phyloP scores from a whole-genome alignment of 768 basidiomycete genomes.

The Tephrocybe sp. region DNA sequence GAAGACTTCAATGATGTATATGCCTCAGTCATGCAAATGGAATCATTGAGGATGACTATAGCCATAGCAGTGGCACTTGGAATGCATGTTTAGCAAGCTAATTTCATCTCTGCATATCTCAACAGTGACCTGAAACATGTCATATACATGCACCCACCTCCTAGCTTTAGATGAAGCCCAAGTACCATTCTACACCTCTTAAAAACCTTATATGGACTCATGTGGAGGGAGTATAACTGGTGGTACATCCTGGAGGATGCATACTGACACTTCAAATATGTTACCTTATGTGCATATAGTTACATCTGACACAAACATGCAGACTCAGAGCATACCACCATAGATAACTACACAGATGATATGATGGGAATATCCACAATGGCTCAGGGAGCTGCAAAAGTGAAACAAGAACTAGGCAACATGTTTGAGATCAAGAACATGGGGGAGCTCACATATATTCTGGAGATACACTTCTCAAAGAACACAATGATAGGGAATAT shows the following conservation, averaged over 20 bases:
- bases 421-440: background rate
- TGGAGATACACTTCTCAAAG: background rate
- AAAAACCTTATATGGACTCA: conserved; percentile 24
- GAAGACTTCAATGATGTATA: conserved; percentile 28
- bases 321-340: conserved; percentile 13
- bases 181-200: conserved; percentile 17
- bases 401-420: background rate
- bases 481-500: background rate
- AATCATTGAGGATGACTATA: conserved; percentile 24
- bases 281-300: conserved; percentile 17
- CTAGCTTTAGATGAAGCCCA: conserved; percentile 17
- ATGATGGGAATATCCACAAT: conserved; percentile 13
- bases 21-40: conserved; percentile 16
- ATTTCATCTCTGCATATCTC: conserved; percentile 36
- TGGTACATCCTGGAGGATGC: conserved; percentile 8
- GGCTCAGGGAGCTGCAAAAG: background rate
- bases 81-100: too few species aligned
- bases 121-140: conserved; percentile 23
- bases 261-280: conserved; percentile 12
- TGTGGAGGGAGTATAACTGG: conserved; percentile 22
- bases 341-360: conserved; percentile 17
- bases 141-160: conserved; percentile 18
- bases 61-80: too few species aligned
- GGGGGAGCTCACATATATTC: background rate
- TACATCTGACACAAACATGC: conserved; percentile 11